phyloP scores from a whole-genome alignment of 2,329 filamentous ascomycete species.

The Phialemoniopsis sp. region DNA sequence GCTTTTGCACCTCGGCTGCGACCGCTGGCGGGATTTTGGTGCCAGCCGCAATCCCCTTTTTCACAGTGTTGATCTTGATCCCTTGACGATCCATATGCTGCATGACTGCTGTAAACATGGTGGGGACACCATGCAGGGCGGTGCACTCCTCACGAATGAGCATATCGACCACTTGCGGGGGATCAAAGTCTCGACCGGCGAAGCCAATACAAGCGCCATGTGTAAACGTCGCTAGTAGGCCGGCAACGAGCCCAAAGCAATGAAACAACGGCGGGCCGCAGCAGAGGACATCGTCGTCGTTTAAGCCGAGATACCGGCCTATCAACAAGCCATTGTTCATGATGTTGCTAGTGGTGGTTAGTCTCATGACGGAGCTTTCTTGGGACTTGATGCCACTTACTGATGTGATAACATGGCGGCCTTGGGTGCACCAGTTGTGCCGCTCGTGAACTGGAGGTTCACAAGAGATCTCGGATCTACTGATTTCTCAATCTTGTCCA shows the following conservation, averaged over 20 bases:
- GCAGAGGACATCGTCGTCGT: conserved; percentile 68
- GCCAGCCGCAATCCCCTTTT: conserved; percentile 68
- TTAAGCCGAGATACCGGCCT: conserved; percentile 78
- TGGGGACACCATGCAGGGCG: conserved; percentile 82
- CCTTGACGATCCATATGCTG: too few species aligned
- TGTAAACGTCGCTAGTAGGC: conserved; percentile 91
- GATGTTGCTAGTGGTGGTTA: conserved; percentile 36
- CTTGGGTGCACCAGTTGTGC: conserved; percentile 86
- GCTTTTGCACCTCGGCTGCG: too few species aligned
- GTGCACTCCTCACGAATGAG: conserved; percentile 50
- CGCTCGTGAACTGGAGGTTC: conserved; percentile 96
- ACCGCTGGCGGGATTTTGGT: conserved; percentile 72
- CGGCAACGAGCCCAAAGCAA: conserved; percentile 88
- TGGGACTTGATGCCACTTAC: conserved; percentile 22
- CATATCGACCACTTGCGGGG: conserved; percentile 62
- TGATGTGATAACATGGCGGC: conserved; percentile 84
- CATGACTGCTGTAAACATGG: conserved; percentile 79
- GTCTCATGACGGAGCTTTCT: too few species aligned
- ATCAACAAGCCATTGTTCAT: conserved; percentile 90
- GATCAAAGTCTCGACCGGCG: conserved; percentile 82
- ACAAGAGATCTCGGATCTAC: conserved; percentile 41
- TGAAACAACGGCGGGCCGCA: conserved; percentile 84
- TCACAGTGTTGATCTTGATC: too few species aligned
- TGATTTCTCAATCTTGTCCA: too few species aligned
- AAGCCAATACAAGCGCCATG: conserved; percentile 76